Evolutionary conservation across 208 protist species (phyloP).

Genomic region (Leishmania aethiopica): DNA sequence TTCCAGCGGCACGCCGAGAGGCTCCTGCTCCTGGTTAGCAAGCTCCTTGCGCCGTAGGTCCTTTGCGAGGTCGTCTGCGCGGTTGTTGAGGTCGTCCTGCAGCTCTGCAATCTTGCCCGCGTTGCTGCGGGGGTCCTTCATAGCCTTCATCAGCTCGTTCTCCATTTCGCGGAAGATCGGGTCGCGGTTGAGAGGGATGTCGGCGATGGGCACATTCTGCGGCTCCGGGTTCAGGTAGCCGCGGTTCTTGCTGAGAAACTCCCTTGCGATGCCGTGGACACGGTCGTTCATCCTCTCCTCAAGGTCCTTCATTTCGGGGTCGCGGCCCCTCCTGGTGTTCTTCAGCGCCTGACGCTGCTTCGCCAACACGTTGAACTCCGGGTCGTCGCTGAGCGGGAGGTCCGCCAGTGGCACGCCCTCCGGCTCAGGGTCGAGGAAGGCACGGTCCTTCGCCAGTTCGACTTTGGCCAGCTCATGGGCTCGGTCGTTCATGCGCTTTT

Average conservation of each 20-base stretch:
- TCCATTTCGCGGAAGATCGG: slow-evolving; percentile 79
- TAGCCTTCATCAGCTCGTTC: slow-evolving; percentile 59
- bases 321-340: slow-evolving; percentile 40
- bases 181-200: slow-evolving; percentile 74
- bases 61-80: slow-evolving; percentile 65
- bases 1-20: slow-evolving; percentile 64
- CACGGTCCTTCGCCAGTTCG: slow-evolving; percentile 60
- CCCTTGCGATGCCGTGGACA: slow-evolving; percentile 59
- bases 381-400: slow-evolving; percentile 65
- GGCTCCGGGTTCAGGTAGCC: slow-evolving; percentile 70
- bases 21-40: slow-evolving; percentile 69
- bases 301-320: slow-evolving; percentile 50
- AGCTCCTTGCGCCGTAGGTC: slow-evolving; percentile 71
- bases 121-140: slow-evolving; percentile 62
- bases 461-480: slow-evolving; percentile 58
- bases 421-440: slow-evolving; percentile 76
- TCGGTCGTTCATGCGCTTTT: slow-evolving; percentile 64
- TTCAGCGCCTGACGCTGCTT: slow-evolving; percentile 75
- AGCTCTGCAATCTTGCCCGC: slow-evolving; percentile 62
- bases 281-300: slow-evolving; percentile 84
- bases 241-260: slow-evolving; percentile 69
- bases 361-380: slow-evolving; percentile 65
- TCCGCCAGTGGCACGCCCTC: slow-evolving; percentile 77
- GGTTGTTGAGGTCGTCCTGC: slow-evolving; percentile 70
- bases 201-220: slow-evolving; percentile 61